Conservation (phyloP, 176 grass and related monocot species). For the Raddia distichophylla region DNA sequence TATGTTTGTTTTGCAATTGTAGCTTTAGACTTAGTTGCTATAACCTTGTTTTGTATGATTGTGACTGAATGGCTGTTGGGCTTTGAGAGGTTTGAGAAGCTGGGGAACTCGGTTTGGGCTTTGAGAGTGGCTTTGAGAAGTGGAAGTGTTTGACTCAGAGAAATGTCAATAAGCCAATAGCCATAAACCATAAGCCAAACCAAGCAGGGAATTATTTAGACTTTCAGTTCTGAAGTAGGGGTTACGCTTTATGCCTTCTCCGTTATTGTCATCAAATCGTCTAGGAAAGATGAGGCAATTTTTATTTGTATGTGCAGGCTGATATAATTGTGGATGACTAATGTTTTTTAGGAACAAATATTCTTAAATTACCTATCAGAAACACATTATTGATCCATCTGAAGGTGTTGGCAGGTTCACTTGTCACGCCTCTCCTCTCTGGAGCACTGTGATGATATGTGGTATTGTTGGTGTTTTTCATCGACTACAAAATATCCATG, state of each 20-base stretch:
- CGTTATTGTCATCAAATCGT: neutral
- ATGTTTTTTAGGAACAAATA: neutral
- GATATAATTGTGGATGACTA: neutral
- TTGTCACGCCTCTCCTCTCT: neutral
- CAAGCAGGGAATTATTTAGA: neutral
- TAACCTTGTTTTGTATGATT: too few species aligned
- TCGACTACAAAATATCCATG: conserved; percentile 1
- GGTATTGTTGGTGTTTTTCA: conserved; percentile 17
- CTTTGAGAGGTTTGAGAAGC: too few species aligned
- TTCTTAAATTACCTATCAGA: conserved; percentile 24
- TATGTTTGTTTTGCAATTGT: conserved; percentile 12
- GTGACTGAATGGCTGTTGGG: too few species aligned
- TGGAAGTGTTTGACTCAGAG: too few species aligned
- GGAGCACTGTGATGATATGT: neutral
- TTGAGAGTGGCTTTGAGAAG: too few species aligned
- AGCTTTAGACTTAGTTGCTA: neutral
- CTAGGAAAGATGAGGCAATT: neutral
- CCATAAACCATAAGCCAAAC: too few species aligned
- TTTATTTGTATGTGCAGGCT: neutral
- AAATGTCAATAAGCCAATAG: too few species aligned
- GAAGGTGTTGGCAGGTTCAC: conserved; percentile 6
- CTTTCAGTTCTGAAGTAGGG: conserved; percentile 6
- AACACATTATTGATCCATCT: conserved; percentile 13
- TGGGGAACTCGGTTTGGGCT: too few species aligned
- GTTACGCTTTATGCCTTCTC: neutral